Evolutionary conservation across 2,329 filamentous ascomycete genomes (phyloP).

Genomic region (Scopulariopsis brevicaulis): DNA sequence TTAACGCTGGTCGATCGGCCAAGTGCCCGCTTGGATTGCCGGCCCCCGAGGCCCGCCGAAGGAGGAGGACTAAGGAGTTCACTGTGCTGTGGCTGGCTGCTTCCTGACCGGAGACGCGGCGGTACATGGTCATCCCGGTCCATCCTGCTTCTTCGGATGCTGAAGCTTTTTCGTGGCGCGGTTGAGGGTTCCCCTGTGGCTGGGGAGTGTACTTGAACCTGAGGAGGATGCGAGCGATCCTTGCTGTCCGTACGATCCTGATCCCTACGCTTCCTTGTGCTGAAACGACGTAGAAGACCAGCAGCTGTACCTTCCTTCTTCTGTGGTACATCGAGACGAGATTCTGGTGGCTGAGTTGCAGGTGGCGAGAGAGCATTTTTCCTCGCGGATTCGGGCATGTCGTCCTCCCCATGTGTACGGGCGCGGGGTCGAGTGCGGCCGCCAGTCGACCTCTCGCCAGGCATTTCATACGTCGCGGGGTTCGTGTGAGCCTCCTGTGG

Average conservation of each 20-base stretch:
- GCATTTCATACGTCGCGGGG: constrained; percentile 71
- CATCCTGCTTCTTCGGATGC: constrained; percentile 52
- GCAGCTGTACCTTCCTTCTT: constrained; percentile 81
- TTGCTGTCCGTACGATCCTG: constrained; percentile 45
- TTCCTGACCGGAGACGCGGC: constrained; percentile 39
- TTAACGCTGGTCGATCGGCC: constrained; percentile 88
- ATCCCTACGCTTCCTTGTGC: constrained; percentile 69
- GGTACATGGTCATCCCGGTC: constrained; percentile 38
- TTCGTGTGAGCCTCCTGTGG: constrained; percentile 89
- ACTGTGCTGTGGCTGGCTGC: constrained; percentile 60
- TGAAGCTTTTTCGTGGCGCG: constrained; percentile 76
- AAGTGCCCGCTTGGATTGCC: constrained; percentile 56
- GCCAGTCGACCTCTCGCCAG: constrained; percentile 77
- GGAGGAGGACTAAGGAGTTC: constrained; percentile 67
- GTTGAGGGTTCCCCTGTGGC: constrained; percentile 43
- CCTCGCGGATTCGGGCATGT: constrained; percentile 64
- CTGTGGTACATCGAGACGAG: constrained; percentile 53
- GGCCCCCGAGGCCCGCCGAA: constrained; percentile 42
- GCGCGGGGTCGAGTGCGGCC: constrained; percentile 75
- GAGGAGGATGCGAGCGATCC: constrained; percentile 58
- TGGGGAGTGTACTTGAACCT: constrained; percentile 70
- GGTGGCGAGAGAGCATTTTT: constrained; percentile 34
- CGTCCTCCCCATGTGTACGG: constrained; percentile 89
- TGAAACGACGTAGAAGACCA: constrained; percentile 78
- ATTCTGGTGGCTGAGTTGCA: constrained; percentile 20